Evolutionary conservation across 192 early-diverging fungal species (phyloP).

Genomic region (Pilaira anomala): DNA sequence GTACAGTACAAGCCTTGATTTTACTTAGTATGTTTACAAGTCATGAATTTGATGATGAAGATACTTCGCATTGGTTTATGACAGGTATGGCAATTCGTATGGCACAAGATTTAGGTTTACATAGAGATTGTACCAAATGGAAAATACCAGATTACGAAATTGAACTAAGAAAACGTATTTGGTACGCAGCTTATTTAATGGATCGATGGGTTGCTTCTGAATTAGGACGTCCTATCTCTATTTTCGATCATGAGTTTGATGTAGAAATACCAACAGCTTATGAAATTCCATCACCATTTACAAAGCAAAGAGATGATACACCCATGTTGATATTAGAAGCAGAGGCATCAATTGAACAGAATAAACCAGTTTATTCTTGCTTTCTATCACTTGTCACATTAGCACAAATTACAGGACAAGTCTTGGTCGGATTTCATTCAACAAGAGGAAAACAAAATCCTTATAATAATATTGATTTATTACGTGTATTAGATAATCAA

Average conservation of each 20-base stretch:
- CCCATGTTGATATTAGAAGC: conserved; percentile 12
- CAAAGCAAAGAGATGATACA: neutral
- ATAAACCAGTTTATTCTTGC: conserved; percentile 4
- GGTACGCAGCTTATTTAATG: conserved; percentile 69
- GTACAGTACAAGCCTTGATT: conserved; percentile 61
- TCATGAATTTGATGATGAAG: neutral
- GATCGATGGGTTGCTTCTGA: conserved; percentile 56
- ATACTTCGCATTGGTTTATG: conserved; percentile 25
- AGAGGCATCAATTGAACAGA: neutral
- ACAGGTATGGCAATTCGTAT: conserved; percentile 56
- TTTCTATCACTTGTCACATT: conserved; percentile 27
- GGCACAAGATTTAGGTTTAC: conserved; percentile 78
- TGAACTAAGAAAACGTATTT: conserved; percentile 67
- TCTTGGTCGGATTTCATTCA: conserved; percentile 30
- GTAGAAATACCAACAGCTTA: conserved; percentile 28
- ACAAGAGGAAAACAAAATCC: conserved; percentile 14
- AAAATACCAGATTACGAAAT: conserved; percentile 49
- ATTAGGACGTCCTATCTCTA: conserved; percentile 39
- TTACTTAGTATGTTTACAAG: conserved; percentile 57
- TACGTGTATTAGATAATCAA: conserved; percentile 22
- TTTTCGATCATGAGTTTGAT: conserved; percentile 42
- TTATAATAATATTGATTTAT: conserved; percentile 7
- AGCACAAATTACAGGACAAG: conserved; percentile 30
- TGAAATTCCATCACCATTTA: conserved; percentile 15
- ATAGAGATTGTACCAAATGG: conserved; percentile 57